Base-by-base conservation (phyloP, 1,284 basidiomycete genomes). In the Bondarzewia mesenterica region DNA sequence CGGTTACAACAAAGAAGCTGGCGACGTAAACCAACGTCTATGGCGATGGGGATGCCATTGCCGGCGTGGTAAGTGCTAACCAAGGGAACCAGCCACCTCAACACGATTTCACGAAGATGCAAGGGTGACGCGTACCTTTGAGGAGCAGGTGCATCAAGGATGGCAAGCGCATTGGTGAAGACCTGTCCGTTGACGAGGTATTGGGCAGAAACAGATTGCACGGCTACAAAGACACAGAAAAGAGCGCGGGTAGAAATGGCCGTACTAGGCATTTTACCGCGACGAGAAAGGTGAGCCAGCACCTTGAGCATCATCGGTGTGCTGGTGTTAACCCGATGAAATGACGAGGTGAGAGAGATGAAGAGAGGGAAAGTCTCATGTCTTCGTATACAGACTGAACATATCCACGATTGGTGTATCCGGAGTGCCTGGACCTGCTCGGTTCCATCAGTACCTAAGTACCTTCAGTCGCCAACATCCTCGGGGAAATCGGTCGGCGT, bases 101-200 rank as follows among this genome's bases (percentile, higher is more conserved):
- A 46, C 29, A 36, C 21, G 22, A 39, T 29, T 37, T 15, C 35
- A 15, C 15, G 16, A 29, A 15, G 23, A 7, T 23, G 27, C 22
- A n/a, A 16, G 20, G 15, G n/a, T 22, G 20, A n/a, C 5, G 51
- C 71, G 50, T 50, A 76, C 74, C 68, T 70, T 40, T 67, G 63
- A 18, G 68, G 62, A 48, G 61, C 59, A 5, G 74, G 76, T 3
- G 70, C 63, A 57, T 77, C 68, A 32, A 75, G 64, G 46, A 76
- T 73, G 8, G 74, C 64, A n/a, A 79, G 65, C 4, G 71, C 74
- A 47, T 69, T 62, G 5, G 74, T 75, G 56, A 69, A 72, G 18
- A 62, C 61, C 55, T 74, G 74, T 1, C 72, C 73, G 54, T 64
- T 65, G 38, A 58, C 53, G 3, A 63, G 46, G 27, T 50, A 54